Evolutionary conservation across 2,329 filamentous ascomycete genomes (phyloP).

Genomic region (Dactylonectria estremocensis): DNA sequence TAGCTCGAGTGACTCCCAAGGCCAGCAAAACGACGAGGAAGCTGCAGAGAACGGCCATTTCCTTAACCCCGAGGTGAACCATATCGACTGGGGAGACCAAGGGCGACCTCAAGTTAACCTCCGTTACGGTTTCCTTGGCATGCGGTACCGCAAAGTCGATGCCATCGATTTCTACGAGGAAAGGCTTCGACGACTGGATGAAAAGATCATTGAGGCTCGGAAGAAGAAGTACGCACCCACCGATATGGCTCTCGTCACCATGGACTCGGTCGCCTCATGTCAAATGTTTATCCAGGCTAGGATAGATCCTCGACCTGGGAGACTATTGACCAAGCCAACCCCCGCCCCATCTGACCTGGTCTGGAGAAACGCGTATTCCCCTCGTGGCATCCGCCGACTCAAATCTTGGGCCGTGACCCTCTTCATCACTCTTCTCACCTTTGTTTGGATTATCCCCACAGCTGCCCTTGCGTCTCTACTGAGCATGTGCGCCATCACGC

Average conservation of each 20-base stretch:
- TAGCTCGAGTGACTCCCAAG: constrained; percentile 44
- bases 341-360: constrained; percentile 94
- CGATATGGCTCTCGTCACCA: constrained; percentile 93
- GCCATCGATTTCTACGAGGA: constrained; percentile 97
- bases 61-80: constrained; percentile 63
- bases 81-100: constrained; percentile 56
- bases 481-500: constrained; percentile 84
- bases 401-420: constrained; percentile 88
- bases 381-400: constrained; percentile 79
- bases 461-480: constrained; percentile 84
- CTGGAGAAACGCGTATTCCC: constrained; percentile 93
- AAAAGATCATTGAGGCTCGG: constrained; percentile 78
- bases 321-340: constrained; percentile 86
- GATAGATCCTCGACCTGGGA: constrained; percentile 89
- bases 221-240: constrained; percentile 83
- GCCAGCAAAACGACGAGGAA: constrained; percentile 57
- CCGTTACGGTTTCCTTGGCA: constrained; percentile 82
- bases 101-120: constrained; percentile 79
- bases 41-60: constrained; percentile 73
- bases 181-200: constrained; percentile 83
- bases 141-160: constrained; percentile 83
- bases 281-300: constrained; percentile 98
- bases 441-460: constrained; percentile 91
- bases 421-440: constrained; percentile 84
- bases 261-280: constrained; percentile 92